Base-by-base conservation (phyloP, 441 rosid genomes). In the Eutrema salsugineum region DNA sequence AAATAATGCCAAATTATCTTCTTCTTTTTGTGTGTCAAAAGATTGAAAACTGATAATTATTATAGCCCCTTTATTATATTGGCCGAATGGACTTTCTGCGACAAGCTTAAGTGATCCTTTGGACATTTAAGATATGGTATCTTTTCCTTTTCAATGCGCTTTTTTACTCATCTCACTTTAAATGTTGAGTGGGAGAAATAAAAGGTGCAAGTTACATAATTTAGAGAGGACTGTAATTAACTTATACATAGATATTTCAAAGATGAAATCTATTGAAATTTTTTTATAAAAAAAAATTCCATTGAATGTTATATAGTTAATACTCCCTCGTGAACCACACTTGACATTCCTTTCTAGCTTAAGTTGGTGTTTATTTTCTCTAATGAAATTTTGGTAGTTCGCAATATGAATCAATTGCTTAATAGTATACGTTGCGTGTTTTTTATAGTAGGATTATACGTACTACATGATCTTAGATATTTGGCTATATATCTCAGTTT, bases 31-130 rank as follows among this genome's bases (percentile, higher is more conserved):
- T 9, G 14, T 14, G 6, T 8, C 2, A 16, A 10, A 62, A 28
- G 7, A 22, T 51, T 16, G 14, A 43, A 16, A 8, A 42, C 40
- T 63, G 33, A 48, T 48, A 24, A 27, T 35, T 22, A 19, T n/a
- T 38, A 8, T n/a, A n/a, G n/a, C n/a, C n/a, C n/a, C n/a, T n/a
- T n/a, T n/a, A n/a, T n/a, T 38, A 14, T 47, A 38, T 38, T 38
- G 36, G 46, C 43, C 20, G 19, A 71, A 62, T 42, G 54, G 16
- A 39, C 68, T 42, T 63, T 70, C 53, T 71, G 56, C 70, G 63
- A 63, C 47, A 63, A 51, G 47, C 63, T 53, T 62, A 53, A 71
- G 76, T 71, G 76, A 8, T 10, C 63, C 63, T 33, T 71, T 53
- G 63, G 11, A 63, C 46, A 42, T 63, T 28, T 4, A 62, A 61